Base-by-base conservation (phyloP, 176 grass and related monocot genomes). In the Carex kokanica region DNA sequence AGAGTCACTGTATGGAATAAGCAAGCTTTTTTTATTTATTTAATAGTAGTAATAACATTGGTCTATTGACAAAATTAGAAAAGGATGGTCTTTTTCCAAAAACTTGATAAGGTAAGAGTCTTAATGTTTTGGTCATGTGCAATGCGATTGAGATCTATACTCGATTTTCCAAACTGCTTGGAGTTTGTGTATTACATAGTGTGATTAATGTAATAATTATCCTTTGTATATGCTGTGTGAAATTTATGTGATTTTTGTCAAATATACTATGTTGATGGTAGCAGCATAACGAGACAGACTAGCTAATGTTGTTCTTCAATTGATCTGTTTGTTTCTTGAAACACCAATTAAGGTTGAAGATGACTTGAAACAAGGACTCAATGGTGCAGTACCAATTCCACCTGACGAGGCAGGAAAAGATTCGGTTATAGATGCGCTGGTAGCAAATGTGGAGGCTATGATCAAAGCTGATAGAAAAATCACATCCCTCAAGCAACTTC, bases 381-480 rank as follows among this genome's bases (percentile, higher is more conserved):
- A 27, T 43, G 89, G 92, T 55, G 84, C 89, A 63, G 86, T 94
- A 60, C 84, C 82, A 3, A 27, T 94, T 17, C 95, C 90, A 67
- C 70, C 87, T 16, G 84, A 88, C 0, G 79, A 81, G 69, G 83
- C 79, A 53, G 90, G 86, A 40, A 89, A 84, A 58, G 92, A 86
- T 65, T n/a, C 55, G 18, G 68, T 87, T 55, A 86, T 98, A 67
- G 82, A 93, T 54, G 75, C 90, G 5, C 56, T 93, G 34, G 95
- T 90, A 7, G 23, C 82, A 60, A 94, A 98, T 17, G 91, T 98
- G 29, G 82, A 94, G 71, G 89, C 92, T 66, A 98, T 98, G 95
- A 98, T 94, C 64, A 77, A 75, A 87, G 90, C 90, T 12, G 92
- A 98, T 64, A 92, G 92, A 86, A 97, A 97, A 64, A 81, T 94